A percentile compares a stretch with the other conserved stretches of the same genome.
Conservation (phyloP, 805 yeast species). For the Sungouiozyma ichnusensis region DNA sequence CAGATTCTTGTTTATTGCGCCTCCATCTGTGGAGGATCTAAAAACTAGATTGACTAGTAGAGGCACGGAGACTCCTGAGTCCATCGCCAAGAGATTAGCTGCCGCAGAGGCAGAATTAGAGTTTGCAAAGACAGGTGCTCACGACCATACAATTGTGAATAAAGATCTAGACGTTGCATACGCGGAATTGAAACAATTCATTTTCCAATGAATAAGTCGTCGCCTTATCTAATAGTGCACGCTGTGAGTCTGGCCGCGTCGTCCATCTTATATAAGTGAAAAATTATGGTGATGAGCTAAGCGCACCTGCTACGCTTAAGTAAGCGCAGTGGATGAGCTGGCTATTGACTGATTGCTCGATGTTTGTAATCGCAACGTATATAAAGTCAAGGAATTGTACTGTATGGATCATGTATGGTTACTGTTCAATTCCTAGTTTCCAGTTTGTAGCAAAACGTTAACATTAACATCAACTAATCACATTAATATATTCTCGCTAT, state of each 20-base stretch:
- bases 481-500: slow-evolving; percentile 29
- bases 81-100: slow-evolving; percentile 68
- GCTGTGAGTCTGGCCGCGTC: background rate
- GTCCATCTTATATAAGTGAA: background rate
- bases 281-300: no score
- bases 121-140: slow-evolving; percentile 83
- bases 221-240: no score
- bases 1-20: slow-evolving; percentile 76
- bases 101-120: slow-evolving; percentile 88
- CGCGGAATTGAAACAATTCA: slow-evolving; percentile 64
- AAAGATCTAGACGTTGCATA: slow-evolving; percentile 89
- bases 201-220: no score
- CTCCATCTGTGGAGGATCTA: slow-evolving; percentile 80
- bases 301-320: background rate
- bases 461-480: background rate
- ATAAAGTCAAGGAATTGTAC: no score
- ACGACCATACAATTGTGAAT: slow-evolving; percentile 79
- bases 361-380: background rate
- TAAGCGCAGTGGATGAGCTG: background rate
- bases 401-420: no score
- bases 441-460: no score
- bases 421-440: no score
- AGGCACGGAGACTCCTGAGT: slow-evolving; percentile 91
- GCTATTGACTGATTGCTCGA: background rate
- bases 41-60: slow-evolving; percentile 69